phyloP scores from a whole-genome alignment of 2,329 filamentous ascomycete genomes.

The Colletotrichum sp. region DNA sequence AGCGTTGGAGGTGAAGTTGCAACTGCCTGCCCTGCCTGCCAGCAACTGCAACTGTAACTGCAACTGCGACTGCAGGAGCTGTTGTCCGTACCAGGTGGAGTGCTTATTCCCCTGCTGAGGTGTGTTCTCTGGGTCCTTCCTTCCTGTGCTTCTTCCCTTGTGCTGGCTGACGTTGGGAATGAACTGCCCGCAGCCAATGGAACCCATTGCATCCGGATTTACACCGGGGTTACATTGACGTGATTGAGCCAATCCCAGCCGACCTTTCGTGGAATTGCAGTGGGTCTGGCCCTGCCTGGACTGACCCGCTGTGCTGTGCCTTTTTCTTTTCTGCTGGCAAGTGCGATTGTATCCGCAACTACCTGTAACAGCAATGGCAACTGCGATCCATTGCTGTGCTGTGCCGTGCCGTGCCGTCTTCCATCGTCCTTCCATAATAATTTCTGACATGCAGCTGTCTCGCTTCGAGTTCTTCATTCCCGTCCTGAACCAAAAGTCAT shows the following conservation, averaged over 20 bases:
- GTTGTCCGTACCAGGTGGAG: neutral
- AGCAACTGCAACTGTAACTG: neutral
- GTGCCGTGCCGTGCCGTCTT: neutral
- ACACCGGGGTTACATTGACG: constrained; percentile 1
- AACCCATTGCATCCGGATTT: neutral
- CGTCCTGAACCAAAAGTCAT: neutral
- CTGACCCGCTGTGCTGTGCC: neutral
- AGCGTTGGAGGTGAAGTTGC: neutral
- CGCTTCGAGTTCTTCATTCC: neutral
- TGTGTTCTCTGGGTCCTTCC: neutral
- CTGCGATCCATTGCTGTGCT: neutral
- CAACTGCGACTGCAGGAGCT: neutral
- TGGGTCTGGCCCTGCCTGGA: neutral
- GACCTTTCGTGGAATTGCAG: neutral
- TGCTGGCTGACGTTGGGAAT: neutral
- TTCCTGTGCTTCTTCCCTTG: neutral
- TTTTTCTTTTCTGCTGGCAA: neutral
- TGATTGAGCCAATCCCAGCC: neutral
- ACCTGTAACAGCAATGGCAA: neutral
- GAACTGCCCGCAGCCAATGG: neutral
- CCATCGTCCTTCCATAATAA: neutral
- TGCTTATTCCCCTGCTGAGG: neutral
- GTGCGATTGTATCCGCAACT: neutral
- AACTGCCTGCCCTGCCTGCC: neutral
- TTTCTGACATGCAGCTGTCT: neutral